Percentiles rank a stretch among this genome's conserved stretches.
These are phyloP conservation scores for Posidonia oceanica DNA, from an alignment of 116 monocot species.

Conservation along the genomic window DNA sequence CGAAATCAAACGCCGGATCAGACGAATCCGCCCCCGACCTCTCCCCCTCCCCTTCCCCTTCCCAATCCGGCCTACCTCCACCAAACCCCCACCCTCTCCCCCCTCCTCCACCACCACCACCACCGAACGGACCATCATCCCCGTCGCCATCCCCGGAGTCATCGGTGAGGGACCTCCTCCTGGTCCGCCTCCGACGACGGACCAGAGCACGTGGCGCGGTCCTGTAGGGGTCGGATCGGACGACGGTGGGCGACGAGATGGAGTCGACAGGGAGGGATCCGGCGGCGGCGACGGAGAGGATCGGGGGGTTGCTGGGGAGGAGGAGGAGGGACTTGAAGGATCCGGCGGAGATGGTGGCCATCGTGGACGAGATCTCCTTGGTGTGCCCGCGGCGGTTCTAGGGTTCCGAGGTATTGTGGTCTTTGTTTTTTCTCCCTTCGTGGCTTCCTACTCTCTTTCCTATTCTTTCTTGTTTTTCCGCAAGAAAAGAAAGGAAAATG, in stretches of 20 bases:
- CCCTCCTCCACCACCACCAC: conserved; percentile 21
- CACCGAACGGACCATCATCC: conserved; percentile 14
- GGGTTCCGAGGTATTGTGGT: background rate
- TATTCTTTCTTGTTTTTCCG: background rate
- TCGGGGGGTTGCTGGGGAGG: conserved; percentile 1
- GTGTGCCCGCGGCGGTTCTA: background rate
- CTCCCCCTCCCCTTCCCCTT: background rate
- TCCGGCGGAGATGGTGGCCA: background rate
- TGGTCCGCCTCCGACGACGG: conserved; percentile 10
- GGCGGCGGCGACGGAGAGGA: conserved; percentile 12
- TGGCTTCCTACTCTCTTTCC: too few species aligned
- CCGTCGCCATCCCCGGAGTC: conserved; percentile 13
- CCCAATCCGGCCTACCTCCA: conserved; percentile 40
- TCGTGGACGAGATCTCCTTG: conserved; percentile 2
- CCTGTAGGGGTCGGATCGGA: conserved; percentile 17
- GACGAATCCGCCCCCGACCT: conserved; percentile 8
- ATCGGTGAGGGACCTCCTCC: conserved; percentile 9
- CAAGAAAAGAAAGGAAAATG: background rate
- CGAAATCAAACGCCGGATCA: conserved; percentile 57
- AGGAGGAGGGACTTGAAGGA: background rate
- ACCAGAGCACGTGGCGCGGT: conserved; percentile 14
- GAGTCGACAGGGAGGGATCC: conserved; percentile 11
- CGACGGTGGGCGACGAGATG: conserved; percentile 12
- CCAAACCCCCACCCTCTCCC: conserved; percentile 27
- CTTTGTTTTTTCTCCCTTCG: background rate